Evolutionary conservation across 2,329 filamentous ascomycete genomes (phyloP).

Genomic region (Emmonsia crescens): DNA sequence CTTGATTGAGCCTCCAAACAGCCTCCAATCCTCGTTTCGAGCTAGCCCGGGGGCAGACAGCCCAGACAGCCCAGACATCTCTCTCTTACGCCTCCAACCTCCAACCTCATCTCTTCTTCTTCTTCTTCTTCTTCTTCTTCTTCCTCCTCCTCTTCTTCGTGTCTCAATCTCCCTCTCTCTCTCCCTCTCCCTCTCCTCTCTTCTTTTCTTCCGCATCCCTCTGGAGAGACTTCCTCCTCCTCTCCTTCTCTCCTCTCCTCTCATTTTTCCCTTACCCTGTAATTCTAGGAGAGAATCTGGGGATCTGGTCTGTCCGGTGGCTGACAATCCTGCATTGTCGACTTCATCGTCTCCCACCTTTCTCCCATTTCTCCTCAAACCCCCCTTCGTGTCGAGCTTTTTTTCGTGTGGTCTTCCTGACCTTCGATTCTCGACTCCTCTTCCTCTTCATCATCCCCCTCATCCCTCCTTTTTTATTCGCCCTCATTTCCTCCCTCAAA

Average conservation of each 20-base stretch:
- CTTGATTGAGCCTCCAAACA: background rate
- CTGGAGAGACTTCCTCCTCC: constrained; percentile 12
- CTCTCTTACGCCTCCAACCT: background rate
- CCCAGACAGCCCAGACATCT: too few relatives aligned
- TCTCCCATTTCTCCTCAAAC: constrained; percentile 22
- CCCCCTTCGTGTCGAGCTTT: constrained; percentile 1
- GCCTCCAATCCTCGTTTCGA: background rate
- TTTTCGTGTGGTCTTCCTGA: background rate
- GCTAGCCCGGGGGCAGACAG: too few relatives aligned
- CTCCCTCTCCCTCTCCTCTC: constrained; percentile 25
- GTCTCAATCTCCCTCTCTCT: constrained; percentile 26
- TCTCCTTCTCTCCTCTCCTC: constrained; percentile 20
- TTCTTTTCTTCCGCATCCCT: constrained; percentile 21
- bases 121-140: background rate
- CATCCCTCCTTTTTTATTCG: background rate
- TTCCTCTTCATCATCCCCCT: background rate
- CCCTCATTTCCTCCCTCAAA: background rate
- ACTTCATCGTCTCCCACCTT: constrained; percentile 20
- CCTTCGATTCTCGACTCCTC: constrained; percentile 1
- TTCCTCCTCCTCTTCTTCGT: constrained; percentile 3
- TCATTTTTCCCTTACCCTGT: constrained; percentile 16
- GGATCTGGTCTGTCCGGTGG: constrained; percentile 25
- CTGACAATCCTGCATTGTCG: constrained; percentile 12
- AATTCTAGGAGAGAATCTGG: constrained; percentile 27
- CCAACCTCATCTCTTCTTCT: background rate